phyloP scores from a whole-genome alignment of 2,329 filamentous ascomycete species.

The Aphanocladium album region DNA sequence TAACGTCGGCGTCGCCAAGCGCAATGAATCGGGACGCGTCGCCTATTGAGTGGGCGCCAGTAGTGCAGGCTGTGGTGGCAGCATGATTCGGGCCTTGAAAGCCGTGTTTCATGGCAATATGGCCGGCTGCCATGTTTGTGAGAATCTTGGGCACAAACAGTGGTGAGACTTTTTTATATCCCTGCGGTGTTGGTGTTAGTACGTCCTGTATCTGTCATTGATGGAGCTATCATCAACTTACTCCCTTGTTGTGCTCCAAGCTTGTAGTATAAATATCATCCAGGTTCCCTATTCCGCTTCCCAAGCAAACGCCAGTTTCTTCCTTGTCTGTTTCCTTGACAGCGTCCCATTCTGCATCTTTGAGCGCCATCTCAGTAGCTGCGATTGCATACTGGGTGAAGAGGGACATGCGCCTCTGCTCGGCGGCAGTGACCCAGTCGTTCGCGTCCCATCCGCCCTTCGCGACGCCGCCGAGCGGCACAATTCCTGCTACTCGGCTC shows the following conservation, averaged over 20 bases:
- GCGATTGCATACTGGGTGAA: slow-evolving; percentile 92
- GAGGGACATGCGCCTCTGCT: slow-evolving; percentile 74
- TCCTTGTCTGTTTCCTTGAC: slow-evolving; percentile 58
- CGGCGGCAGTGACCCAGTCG: slow-evolving; percentile 49
- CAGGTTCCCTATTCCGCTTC: slow-evolving; percentile 92
- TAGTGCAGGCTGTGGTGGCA: slow-evolving; percentile 91
- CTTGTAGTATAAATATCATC: slow-evolving; percentile 86
- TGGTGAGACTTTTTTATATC: slow-evolving; percentile 88
- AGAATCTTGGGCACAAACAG: slow-evolving; percentile 89
- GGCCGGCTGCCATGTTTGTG: slow-evolving; percentile 91
- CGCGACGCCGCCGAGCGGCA: slow-evolving; percentile 49
- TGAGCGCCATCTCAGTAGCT: slow-evolving; percentile 77
- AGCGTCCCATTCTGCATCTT: slow-evolving; percentile 74
- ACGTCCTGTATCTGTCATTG: background rate
- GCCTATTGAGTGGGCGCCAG: slow-evolving; percentile 88
- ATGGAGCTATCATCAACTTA: slow-evolving; percentile 36
- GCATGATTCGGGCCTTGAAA: slow-evolving; percentile 90
- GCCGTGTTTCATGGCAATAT: slow-evolving; percentile 88
- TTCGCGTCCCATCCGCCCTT: slow-evolving; percentile 45
- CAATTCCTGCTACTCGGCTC: slow-evolving; percentile 77
- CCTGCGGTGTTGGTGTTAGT: slow-evolving; percentile 46
- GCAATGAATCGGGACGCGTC: slow-evolving; percentile 90
- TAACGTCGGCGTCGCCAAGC: slow-evolving; percentile 87
- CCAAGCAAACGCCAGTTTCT: slow-evolving; percentile 82
- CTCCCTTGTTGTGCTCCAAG: slow-evolving; percentile 66